Evolutionary conservation across 768 basidiomycete genomes (phyloP), one percentile per base, ranked within the genome.

Genomic region (Tephrocybe rancida): DNA sequence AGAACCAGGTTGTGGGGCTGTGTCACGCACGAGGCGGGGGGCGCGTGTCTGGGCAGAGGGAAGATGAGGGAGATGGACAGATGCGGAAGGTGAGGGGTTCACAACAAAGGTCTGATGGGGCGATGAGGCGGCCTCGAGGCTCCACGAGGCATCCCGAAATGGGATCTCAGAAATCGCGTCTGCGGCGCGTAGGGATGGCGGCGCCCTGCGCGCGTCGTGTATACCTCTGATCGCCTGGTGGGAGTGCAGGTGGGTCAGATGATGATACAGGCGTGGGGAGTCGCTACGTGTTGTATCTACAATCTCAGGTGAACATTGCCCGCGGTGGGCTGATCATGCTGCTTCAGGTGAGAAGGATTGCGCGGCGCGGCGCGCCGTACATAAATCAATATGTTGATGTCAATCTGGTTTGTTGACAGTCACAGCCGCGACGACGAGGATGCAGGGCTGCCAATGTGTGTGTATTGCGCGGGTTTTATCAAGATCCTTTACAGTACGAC

Each of bases 1-100:
- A 13, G 21, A 6, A 34, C 52, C 47, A 53, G 47, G 39, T 42
- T 51, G 39, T 27, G 10, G 45, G 38, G 47, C 19, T 50, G 45
- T 48, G 42, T 19, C n/a, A n/a, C n/a, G 38, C 58, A 59, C 58
- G 58, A 59, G 54, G 58, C 48, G 58, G 51, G 51, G 48, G 44
- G 58, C 48, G 58, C 58, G 34, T 42, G 49, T 38, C 14, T 50
- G 48, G 52, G 52, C 34, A 39, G 52, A 56, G 46, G 50, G 50
- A 13, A 48, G 44, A 21, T 24, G 22, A 5, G 39, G 5, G 35
- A 9, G 35, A 37, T 9, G n/a, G 30, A 44, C 21, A 47, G 39
- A 47, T 39, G 45, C 26, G 19, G 27, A 26, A 52, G 34, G 47
- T 39, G 44, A n/a, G 29, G 29, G 22, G 30, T n/a, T 25, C 49